Percentiles rank a stretch among this genome's conserved stretches.
Evolutionary conservation across 169 alveolate genomes (phyloP).

Genomic region (Eimeria nieschulzi): DNA sequence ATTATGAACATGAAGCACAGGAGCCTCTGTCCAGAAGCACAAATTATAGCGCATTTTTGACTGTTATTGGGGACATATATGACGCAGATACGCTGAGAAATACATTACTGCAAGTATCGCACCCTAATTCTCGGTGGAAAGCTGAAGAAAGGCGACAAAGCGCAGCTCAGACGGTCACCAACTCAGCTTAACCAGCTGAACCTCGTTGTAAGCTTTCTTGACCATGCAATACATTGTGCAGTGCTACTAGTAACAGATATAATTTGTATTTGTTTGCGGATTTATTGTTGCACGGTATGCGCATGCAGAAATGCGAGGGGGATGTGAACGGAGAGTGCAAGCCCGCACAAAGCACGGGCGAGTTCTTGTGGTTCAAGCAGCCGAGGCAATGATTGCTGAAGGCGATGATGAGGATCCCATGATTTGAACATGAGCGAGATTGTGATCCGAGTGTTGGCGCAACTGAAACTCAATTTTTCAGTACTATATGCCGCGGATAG

Average conservation of each 20-base stretch:
- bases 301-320: conserved; percentile 11
- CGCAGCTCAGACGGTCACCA: neutral
- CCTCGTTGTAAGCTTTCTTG: neutral
- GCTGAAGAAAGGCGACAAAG: neutral
- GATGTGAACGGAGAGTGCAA: neutral
- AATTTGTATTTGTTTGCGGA: no score
- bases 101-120: neutral
- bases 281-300: neutral
- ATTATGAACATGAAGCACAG: no score
- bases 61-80: no score
- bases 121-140: neutral
- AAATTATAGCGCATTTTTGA: no score
- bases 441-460: no score
- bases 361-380: conserved; percentile 1
- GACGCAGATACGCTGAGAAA: neutral
- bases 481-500: no score
- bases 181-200: neutral
- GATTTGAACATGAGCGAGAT: neutral
- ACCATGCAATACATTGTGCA: neutral
- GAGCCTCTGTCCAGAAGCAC: no score
- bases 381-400: neutral
- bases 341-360: conserved; percentile 38
- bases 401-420: conserved; percentile 31
- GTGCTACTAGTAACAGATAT: neutral
- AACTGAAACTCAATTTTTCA: no score